Percentiles rank a stretch among this genome's conserved stretches.
phyloP scores from a whole-genome alignment of 75 land plant genomes.

The Sequoiadendron giganteum region DNA sequence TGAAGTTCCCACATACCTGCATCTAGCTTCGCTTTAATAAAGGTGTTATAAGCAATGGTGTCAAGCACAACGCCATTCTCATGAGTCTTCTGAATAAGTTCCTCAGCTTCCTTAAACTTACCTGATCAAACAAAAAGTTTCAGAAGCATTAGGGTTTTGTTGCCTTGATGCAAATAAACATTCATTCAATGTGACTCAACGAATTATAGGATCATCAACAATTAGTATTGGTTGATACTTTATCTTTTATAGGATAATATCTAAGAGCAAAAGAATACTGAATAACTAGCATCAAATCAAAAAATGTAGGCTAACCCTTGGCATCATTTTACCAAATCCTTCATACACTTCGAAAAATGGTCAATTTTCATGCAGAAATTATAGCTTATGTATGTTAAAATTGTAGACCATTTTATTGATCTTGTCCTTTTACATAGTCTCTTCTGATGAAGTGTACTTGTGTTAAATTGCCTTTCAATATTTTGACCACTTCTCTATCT shows the following conservation, averaged over 20 bases:
- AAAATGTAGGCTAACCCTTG: not conserved
- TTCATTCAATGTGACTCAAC: not conserved
- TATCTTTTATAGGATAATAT: not conserved
- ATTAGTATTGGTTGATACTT: not conserved
- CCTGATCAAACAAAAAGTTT: slow-evolving; percentile 32
- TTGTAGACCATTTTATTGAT: too few species aligned
- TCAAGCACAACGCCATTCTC: slow-evolving; percentile 50
- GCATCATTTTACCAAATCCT: too few species aligned
- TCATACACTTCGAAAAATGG: too few species aligned
- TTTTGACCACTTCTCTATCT: too few species aligned
- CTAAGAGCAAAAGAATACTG: not conserved
- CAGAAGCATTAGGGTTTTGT: not conserved
- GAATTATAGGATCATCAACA: not conserved
- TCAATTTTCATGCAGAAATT: too few species aligned
- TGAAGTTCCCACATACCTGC: slow-evolving; percentile 44
- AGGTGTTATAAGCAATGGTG: slow-evolving; percentile 86
- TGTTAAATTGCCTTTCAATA: too few species aligned
- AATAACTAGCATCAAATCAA: not conserved
- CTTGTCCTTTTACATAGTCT: too few species aligned
- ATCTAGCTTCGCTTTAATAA: slow-evolving; percentile 74
- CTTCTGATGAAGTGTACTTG: too few species aligned
- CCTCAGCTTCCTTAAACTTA: slow-evolving; percentile 55
- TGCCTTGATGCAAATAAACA: not conserved
- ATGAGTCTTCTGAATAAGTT: slow-evolving; percentile 41
- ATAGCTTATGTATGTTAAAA: too few species aligned